These are phyloP conservation scores for Capronia coronata DNA, from an alignment of 2,329 filamentous ascomycete species.

Conservation along the genomic window DNA sequence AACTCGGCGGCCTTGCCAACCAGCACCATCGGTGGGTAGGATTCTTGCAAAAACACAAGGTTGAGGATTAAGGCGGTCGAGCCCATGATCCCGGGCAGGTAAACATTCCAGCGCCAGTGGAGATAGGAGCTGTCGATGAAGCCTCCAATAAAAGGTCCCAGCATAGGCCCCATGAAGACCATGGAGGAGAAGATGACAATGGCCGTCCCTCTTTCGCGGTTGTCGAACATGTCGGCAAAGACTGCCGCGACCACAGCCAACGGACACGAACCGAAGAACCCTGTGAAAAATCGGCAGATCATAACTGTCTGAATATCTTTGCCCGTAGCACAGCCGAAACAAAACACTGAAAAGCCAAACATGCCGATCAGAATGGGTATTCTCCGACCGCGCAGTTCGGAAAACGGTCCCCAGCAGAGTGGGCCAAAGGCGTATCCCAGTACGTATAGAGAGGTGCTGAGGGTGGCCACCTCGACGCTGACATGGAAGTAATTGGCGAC, in stretches of 20 bases:
- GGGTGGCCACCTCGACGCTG: slow-evolving; percentile 36
- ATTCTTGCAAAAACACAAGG: slow-evolving; percentile 51
- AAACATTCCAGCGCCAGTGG: slow-evolving; percentile 52
- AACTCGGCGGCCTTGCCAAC: slow-evolving; percentile 52
- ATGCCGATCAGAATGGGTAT: slow-evolving; percentile 45
- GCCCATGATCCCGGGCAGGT: slow-evolving; percentile 53
- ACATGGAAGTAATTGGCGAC: slow-evolving; percentile 57
- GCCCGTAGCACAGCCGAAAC: slow-evolving; percentile 43
- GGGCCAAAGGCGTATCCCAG: slow-evolving; percentile 46
- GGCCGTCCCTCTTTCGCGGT: slow-evolving; percentile 39
- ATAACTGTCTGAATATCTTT: slow-evolving; percentile 51
- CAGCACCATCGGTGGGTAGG: slow-evolving; percentile 53
- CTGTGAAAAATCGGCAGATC: slow-evolving; percentile 48
- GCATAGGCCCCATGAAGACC: slow-evolving; percentile 48
- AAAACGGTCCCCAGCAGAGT: slow-evolving; percentile 48
- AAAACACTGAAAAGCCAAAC: slow-evolving; percentile 48
- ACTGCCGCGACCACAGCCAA: slow-evolving; percentile 50
- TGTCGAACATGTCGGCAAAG: slow-evolving; percentile 53
- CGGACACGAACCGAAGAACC: slow-evolving; percentile 50
- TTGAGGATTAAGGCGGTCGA: slow-evolving; percentile 44
- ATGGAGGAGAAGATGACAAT: slow-evolving; percentile 49
- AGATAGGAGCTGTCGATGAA: slow-evolving; percentile 45
- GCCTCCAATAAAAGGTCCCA: slow-evolving; percentile 51
- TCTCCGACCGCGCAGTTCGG: slow-evolving; percentile 46
- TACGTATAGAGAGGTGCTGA: slow-evolving; percentile 40